Conservation (phyloP, 805 yeast genomes). For the Osmozyma mogii region DNA sequence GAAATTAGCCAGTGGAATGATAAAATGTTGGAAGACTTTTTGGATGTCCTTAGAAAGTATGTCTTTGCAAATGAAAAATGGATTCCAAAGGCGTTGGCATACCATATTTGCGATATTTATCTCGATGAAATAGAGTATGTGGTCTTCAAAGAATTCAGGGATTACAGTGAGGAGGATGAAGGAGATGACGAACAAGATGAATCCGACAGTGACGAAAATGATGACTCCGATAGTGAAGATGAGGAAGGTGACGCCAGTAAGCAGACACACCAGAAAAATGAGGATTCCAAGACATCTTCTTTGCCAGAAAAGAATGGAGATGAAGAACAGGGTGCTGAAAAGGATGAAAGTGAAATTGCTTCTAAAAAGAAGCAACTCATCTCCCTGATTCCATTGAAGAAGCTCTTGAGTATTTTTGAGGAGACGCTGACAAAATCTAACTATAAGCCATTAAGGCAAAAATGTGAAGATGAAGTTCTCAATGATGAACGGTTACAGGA, state of each 20-base stretch:
- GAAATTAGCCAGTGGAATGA: constrained; percentile 42
- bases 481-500: constrained; percentile 51
- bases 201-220: constrained; percentile 31
- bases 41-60: constrained; percentile 32
- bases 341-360: constrained; percentile 7
- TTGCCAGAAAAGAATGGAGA: not conserved
- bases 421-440: not conserved
- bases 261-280: not conserved
- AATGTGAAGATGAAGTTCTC: constrained; percentile 58
- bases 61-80: constrained; percentile 53
- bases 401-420: too few species aligned
- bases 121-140: constrained; percentile 77
- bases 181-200: constrained; percentile 14
- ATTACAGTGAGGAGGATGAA: constrained; percentile 33
- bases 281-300: not conserved
- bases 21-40: constrained; percentile 29
- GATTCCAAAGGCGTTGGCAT: constrained; percentile 68
- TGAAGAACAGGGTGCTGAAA: constrained; percentile 17
- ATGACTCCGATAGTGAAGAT: constrained; percentile 3
- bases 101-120: constrained; percentile 78
- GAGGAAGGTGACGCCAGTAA: constrained; percentile 3
- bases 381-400: constrained; percentile 49
- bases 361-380: constrained; percentile 26
- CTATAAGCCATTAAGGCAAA: constrained; percentile 26
- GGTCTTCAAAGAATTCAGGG: constrained; percentile 41